Evolutionary conservation across 139 green algal genomes (phyloP), one percentile per base, ranked within the genome.

Genomic region (Tetradesmus obliquus): DNA sequence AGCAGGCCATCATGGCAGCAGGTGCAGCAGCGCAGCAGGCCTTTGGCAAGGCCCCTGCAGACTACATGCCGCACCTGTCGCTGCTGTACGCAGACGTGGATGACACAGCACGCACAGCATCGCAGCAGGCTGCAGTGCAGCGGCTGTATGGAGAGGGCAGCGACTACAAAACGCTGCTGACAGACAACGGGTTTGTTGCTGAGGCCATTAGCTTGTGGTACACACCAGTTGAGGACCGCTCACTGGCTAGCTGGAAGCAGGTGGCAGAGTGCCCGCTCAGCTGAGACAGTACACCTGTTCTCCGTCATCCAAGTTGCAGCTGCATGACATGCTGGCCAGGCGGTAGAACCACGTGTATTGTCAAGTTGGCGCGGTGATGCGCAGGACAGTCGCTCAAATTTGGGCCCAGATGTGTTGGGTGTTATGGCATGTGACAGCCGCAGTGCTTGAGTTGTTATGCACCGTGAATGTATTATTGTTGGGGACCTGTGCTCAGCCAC

Each of bases 21-120:
- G 62, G 82, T 22, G 58, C 66, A 55, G n/a, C 69, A 20, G 88
- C 82, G 12, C 62, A 92, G 6, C 62, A 89, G n/a, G 79, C 74
- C 20, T 93, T 87, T 79, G 89, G 62, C 79, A 91, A 86, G 83
- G 76, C 82, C 19, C 8, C 84, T 1, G 9, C 32, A 3, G 88
- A 91, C 13, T 95, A 95, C 91, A 95, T 96, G 94, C 94, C 94
- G 10, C 94, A 96, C 92, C 89, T 95, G 32, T 95, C 91, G 6
- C 90, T 96, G 71, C 91, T 96, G 60, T 96, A 96, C 88, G 83
- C 91, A 5, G 94, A 91, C 32, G 51, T 92, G 1, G 45, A 80
- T 15, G 55, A 83, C 1, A 24, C 54, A 69, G 17, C 45, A 22
- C 55, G 51, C 10, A 19, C 45, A 22, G 55, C 17, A 51, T 83